Conservation (phyloP, 768 basidiomycete species). For the Sistotremastrum niveocremeum region DNA sequence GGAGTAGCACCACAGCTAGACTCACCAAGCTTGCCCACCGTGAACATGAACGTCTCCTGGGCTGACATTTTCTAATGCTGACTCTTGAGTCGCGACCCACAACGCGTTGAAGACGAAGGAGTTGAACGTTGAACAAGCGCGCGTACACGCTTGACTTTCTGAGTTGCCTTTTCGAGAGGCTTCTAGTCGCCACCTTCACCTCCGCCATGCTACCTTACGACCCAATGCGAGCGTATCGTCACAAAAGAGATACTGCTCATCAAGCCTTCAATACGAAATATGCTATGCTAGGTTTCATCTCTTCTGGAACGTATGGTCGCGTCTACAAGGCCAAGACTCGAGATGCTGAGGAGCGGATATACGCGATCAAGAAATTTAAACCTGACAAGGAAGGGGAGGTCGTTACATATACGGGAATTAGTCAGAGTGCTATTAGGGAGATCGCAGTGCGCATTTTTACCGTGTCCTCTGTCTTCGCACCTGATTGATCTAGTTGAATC, state of each 20-base stretch:
- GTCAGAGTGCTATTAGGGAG: slow-evolving; percentile 93
- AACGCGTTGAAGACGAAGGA: no score
- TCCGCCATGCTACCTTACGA: slow-evolving; percentile 30
- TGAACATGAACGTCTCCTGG: slow-evolving; percentile 74
- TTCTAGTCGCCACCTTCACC: no score
- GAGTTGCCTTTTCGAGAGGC: no score
- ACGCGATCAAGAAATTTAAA: slow-evolving; percentile 99
- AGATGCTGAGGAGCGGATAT: slow-evolving; percentile 44
- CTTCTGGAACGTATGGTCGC: slow-evolving; percentile 95
- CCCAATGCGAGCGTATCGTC: slow-evolving; percentile 77
- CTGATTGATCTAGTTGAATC: slow-evolving; percentile 49
- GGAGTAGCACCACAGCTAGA: slow-evolving; percentile 3
- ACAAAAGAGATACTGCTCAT: slow-evolving; percentile 58
- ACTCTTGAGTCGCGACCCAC: no score
- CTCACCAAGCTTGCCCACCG: slow-evolving; percentile 89
- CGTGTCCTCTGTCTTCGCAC: background rate
- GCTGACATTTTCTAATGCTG: no score
- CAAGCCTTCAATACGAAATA: slow-evolving; percentile 70
- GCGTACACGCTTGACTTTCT: no score
- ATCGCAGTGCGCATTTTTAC: slow-evolving; percentile 60
- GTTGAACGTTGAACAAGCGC: no score
- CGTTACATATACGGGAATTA: slow-evolving; percentile 90
- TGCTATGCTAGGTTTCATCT: slow-evolving; percentile 90
- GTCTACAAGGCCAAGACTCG: slow-evolving; percentile 91
- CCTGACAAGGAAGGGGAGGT: slow-evolving; percentile 99